phyloP scores from a whole-genome alignment of 768 basidiomycete species.

The Cyclocybe aegerita region DNA sequence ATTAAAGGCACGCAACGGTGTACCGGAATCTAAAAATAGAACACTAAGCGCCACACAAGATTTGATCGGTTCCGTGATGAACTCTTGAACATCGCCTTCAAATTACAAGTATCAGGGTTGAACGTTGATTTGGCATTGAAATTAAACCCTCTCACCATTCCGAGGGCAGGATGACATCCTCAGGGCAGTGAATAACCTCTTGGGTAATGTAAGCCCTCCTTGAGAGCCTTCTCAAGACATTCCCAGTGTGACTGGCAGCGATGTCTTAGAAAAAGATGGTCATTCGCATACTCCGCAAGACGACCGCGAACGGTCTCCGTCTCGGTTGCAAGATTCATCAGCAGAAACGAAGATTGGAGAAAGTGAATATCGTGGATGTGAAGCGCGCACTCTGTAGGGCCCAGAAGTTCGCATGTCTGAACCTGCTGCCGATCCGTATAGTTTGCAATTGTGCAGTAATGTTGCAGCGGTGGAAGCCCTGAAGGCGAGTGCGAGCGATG shows the following conservation, averaged over 20 bases:
- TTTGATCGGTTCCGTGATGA: constrained; percentile 6
- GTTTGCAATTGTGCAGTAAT: constrained; percentile 52
- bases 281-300: constrained; percentile 58
- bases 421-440: constrained; percentile 55
- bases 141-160: too few relatives aligned
- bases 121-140: too few relatives aligned
- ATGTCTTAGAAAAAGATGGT: constrained; percentile 66
- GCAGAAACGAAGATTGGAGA: neutral
- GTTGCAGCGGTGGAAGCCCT: constrained; percentile 68
- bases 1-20: constrained; percentile 51
- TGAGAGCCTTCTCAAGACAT: constrained; percentile 47
- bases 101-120: neutral
- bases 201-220: constrained; percentile 58
- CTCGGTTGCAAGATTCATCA: constrained; percentile 55
- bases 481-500: neutral
- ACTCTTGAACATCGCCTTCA: constrained; percentile 66
- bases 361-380: neutral
- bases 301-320: constrained; percentile 55
- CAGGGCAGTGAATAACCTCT: constrained; percentile 52
- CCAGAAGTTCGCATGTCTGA: constrained; percentile 52
- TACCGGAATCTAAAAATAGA: constrained; percentile 50
- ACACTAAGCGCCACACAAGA: neutral
- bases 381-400: constrained; percentile 49
- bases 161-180: constrained; percentile 53
- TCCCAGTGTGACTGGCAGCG: constrained; percentile 46